These are phyloP conservation scores for Microcos paniculata DNA, from an alignment of 345 rosid species.

Conservation along the genomic window DNA sequence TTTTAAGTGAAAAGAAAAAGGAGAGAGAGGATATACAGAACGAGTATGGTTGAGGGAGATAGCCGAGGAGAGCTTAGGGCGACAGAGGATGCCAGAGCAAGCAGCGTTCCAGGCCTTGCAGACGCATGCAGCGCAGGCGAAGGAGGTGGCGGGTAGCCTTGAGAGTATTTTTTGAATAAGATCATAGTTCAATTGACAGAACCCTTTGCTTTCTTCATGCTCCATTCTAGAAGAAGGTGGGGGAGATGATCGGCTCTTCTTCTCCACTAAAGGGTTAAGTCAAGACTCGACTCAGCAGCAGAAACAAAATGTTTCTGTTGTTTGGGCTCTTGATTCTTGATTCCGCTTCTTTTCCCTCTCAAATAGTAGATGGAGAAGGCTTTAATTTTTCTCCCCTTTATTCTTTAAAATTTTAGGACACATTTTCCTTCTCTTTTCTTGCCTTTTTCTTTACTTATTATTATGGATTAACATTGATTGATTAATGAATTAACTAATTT, in stretches of 20 bases:
- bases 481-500: too few relatives aligned
- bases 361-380: too few relatives aligned
- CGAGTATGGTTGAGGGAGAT: constrained; percentile 41
- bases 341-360: too few relatives aligned
- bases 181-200: constrained; percentile 32
- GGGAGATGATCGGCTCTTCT: not conserved
- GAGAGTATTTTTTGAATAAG: constrained; percentile 40
- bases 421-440: too few relatives aligned
- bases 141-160: constrained; percentile 46
- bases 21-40: constrained; percentile 28
- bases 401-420: too few relatives aligned
- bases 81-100: constrained; percentile 39
- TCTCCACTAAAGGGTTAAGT: not conserved
- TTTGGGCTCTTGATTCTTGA: too few relatives aligned
- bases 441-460: too few relatives aligned
- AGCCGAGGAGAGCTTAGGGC: constrained; percentile 58
- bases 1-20: not conserved
- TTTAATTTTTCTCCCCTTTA: too few relatives aligned
- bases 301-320: too few relatives aligned
- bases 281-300: too few relatives aligned
- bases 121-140: constrained; percentile 56
- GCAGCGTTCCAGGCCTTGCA: constrained; percentile 43
- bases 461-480: too few relatives aligned
- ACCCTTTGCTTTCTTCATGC: not conserved
- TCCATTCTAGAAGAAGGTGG: not conserved